Base-by-base conservation (phyloP, 345 rosid species). In the Populus euphratica region DNA sequence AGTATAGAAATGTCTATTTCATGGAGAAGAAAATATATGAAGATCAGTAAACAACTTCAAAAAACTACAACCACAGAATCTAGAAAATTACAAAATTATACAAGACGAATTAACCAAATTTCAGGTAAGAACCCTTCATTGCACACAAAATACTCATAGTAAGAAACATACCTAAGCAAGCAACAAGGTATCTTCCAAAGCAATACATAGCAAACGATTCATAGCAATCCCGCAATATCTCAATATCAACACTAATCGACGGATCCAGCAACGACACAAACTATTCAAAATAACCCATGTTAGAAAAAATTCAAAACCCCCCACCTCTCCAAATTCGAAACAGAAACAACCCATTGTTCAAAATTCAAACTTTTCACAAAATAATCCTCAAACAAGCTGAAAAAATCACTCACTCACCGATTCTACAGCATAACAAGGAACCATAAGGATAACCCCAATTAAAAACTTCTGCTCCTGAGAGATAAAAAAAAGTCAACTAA, bases 131-230 rank as follows among this genome's bases (percentile, higher is more conserved):
- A 54, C 27, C 29, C 72, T 23, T 21, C 66, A 14, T 59, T 23
- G 64, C 29, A 9, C 38, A 38, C 50, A 76, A 31, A 21, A 72
- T 43, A 25, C 29, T 59, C 80, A 25, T 73, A 0, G 73, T 70
- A 75, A 79, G 77, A 35, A 73, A 80, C 88, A 69, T 91, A 96
- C 99, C 99, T 80, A 96, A 73, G 94, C 99, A 96, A 25, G 97
- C 99, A 77, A 94, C 87, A 70, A 96, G 97, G 85, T 96, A 94
- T 88, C 99, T 90, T 84, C 98, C 99, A 80, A 96, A 96, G 90
- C 99, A 96, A 89, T 96, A 96, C 98, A 96, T 93, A 76, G 99
- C 99, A 82, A 96, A 96, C 73, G 99, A 92, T 81, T 96, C 99
- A 74, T 96, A 96, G 88, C 99, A 88, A 85, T 96, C 99, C 77